phyloP scores from a whole-genome alignment of 371 early-diverging fungal genomes.

The Apophysomyces variabilis region DNA sequence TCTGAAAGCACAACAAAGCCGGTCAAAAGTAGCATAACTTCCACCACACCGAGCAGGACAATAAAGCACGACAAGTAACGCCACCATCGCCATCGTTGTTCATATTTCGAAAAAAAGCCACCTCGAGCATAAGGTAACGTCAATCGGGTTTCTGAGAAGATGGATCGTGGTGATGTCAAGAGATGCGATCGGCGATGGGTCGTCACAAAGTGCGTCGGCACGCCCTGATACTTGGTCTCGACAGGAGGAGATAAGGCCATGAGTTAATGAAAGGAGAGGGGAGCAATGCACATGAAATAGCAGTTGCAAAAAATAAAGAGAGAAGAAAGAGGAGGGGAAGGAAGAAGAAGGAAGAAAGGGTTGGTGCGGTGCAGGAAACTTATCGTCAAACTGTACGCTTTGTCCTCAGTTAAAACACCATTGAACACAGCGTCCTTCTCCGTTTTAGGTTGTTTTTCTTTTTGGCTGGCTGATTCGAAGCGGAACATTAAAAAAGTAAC shows the following conservation, averaged over 20 bases:
- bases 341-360: conserved; percentile 8
- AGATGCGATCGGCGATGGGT: conserved; percentile 15
- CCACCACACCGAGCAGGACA: conserved; percentile 39
- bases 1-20: conserved; percentile 43
- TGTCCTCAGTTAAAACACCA: no score
- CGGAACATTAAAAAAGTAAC: neutral
- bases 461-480: neutral
- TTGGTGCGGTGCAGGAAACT: neutral
- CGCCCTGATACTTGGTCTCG: conserved; percentile 25
- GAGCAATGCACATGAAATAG: conserved; percentile 11
- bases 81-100: conserved; percentile 54
- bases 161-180: conserved; percentile 7
- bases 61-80: conserved; percentile 40
- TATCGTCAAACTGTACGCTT: no score
- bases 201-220: conserved; percentile 7
- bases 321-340: conserved; percentile 11
- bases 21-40: conserved; percentile 39
- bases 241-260: conserved; percentile 24
- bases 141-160: conserved; percentile 1
- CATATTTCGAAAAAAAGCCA: conserved; percentile 18
- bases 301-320: conserved; percentile 6
- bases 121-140: conserved; percentile 1
- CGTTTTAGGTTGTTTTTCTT: neutral
- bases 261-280: conserved; percentile 12
- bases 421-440: neutral